These are phyloP conservation scores for Trichoderma hamatum DNA, from an alignment of 2,329 filamentous ascomycete species.

Conservation along the genomic window DNA sequence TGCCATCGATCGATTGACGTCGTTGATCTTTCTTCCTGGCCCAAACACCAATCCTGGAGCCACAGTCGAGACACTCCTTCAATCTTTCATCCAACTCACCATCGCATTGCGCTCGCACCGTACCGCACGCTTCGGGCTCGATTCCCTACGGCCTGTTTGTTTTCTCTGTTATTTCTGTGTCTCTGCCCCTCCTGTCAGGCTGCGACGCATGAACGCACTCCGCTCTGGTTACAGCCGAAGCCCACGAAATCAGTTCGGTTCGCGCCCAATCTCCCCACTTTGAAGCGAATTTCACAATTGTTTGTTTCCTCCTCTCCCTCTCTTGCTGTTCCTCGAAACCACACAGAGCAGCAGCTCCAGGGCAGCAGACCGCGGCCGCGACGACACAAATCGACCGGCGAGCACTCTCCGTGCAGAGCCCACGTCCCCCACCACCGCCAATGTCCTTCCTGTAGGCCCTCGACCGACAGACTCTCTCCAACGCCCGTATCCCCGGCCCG, in stretches of 20 bases:
- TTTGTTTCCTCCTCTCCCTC: neutral
- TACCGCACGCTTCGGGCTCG: neutral
- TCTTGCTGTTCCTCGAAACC: neutral
- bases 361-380: neutral
- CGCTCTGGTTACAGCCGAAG: constrained; percentile 2
- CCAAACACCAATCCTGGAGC: neutral
- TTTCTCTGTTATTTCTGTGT: neutral
- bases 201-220: constrained; percentile 22
- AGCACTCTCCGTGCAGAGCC: constrained; percentile 14
- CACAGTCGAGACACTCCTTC: neutral
- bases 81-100: neutral
- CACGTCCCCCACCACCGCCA: constrained; percentile 24
- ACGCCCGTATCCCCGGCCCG: constrained; percentile 56
- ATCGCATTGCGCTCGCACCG: neutral
- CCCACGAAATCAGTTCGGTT: constrained; percentile 12
- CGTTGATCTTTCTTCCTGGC: neutral
- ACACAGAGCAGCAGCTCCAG: neutral
- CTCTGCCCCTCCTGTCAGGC: constrained; percentile 24
- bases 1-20: neutral
- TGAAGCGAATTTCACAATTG: neutral
- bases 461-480: constrained; percentile 21
- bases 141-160: neutral
- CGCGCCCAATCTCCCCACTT: constrained; percentile 25
- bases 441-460: constrained; percentile 31
- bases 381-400: constrained; percentile 14